A percentile compares a stretch with the other conserved stretches of the same genome.
Evolutionary conservation across 305 asterid genomes (phyloP).

Genomic region (Stenogyne calaminthoides): DNA sequence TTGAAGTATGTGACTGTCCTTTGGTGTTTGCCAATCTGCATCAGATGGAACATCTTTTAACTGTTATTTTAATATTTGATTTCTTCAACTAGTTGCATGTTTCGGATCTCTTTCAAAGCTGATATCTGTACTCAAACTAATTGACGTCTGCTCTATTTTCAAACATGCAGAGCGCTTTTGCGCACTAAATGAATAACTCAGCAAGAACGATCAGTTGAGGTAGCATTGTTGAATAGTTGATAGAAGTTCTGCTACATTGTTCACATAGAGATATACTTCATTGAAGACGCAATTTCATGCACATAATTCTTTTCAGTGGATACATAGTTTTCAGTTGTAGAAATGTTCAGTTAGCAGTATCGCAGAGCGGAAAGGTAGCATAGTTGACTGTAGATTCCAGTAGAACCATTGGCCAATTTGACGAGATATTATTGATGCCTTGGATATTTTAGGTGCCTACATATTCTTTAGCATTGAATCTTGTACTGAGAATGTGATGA

Average conservation of each 20-base stretch:
- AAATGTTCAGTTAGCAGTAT: neutral
- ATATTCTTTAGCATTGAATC: slow-evolving; percentile 13
- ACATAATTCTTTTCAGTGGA: slow-evolving; percentile 26
- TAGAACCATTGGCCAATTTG: neutral
- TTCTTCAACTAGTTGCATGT: neutral
- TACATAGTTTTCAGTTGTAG: neutral
- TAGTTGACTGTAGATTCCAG: neutral
- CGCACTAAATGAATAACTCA: slow-evolving; percentile 38
- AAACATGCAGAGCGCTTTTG: slow-evolving; percentile 66
- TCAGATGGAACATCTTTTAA: too few relatives aligned
- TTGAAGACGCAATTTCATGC: slow-evolving; percentile 2
- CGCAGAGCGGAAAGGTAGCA: neutral
- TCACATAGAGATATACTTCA: slow-evolving; percentile 2
- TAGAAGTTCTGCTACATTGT: slow-evolving; percentile 22
- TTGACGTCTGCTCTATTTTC: neutral
- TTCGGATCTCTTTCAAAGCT: neutral
- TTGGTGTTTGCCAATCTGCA: neutral
- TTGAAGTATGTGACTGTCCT: neutral
- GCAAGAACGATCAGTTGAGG: slow-evolving; percentile 1
- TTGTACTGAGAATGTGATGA: slow-evolving; percentile 12
- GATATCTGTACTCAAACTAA: slow-evolving; percentile 28
- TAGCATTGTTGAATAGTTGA: slow-evolving; percentile 21
- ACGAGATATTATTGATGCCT: neutral
- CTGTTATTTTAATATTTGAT: neutral
- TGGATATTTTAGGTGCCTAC: neutral